Base-by-base conservation (phyloP, 768 basidiomycete species). In the Suillus bovinus region DNA sequence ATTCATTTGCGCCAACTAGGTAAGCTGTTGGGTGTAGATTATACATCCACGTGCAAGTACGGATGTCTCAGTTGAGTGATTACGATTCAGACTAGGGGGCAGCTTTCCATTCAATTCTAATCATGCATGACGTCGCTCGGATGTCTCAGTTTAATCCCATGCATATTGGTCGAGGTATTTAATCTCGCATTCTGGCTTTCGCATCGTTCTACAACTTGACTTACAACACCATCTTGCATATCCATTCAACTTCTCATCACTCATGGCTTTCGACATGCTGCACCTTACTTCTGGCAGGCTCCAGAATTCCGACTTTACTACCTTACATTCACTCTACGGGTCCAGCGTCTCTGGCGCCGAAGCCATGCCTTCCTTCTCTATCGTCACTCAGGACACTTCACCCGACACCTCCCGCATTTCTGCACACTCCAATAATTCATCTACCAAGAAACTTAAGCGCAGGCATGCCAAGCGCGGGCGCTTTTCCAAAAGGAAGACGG, bases 31-130 rank as follows among this genome's bases (percentile, higher is more conserved):
- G 20, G 5, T 20, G 49, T 20, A 20, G 50, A 52, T 29, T 20
- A 11, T 52, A 29, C 29, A 52, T n/a, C 10, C 5, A 7, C 29
- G 10, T 52, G 33, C 22, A 31, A n/a, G 31, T 52, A 20, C 50
- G 50, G 50, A 52, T 52, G 29, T 52, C 50, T 52, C 50, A 33
- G 50, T 20, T 52, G 6, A n/a, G 50, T 52, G 29, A 52, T 52
- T 52, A 33, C n/a, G 50, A 52, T 33, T 33, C 50, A n/a, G 50
- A 52, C 50, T 33, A 52, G 50, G 31, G 50, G 29, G 50, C 17
- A 17, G 41, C 5, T 11, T 1, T 8, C 49, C 9, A 52, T 29
- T 31, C 50, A 52, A 31, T 52, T 52, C 17, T 50, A 52, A 52
- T 52, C n/a, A n/a, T n/a, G n/a, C 50, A 11, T 52, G 50, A 52